Evolutionary conservation across 371 early-diverging fungal species (phyloP), one percentile per base, ranked within the genome.

Genomic region (Rhizopus sp.): DNA sequence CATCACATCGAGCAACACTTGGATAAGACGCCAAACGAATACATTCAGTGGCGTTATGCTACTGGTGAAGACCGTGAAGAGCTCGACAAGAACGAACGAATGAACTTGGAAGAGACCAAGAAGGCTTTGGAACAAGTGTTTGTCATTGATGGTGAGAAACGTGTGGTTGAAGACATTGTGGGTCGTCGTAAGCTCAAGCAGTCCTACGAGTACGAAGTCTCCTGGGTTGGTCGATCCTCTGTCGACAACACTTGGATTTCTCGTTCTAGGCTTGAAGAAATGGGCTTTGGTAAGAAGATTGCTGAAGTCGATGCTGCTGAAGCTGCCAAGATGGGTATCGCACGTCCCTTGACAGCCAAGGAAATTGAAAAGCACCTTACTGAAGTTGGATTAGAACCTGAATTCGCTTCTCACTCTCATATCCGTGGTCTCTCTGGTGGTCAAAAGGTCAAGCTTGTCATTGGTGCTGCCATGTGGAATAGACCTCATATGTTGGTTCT

Each of bases 371-470:
- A 83, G 79, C 88, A 89, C 60, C 68, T 89, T 66, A 64, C 58
- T 33, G 88, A 88, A 62, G 74, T 89, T 64, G 89, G 89, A 62
- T 71, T 88, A 48, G 84, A 84, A 39, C 72, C 88, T 44, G 88
- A 89, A 57, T 86, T 88, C 60, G 89, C 87, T 53, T 86, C 91
- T 64, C 91, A 93, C 84, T 84, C 81, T 68, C 89, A 86, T 68
- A 91, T 93, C 70, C 82, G 83, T 76, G 91, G 89, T 78, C 83
- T 95, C 12, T 92, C 93, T 57, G 94, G 93, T 71, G 93, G 94
- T 55, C 94, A 95, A 69, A 95, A 95, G 80, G 92, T 91, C 75
- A 89, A 91, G 85, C 82, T 95, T 41, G 92, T 91, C 17, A 82
- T 93, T 59, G 93, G 87, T 59, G 91, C 91, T 59, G 88, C 89